A percentile compares a stretch with the other conserved stretches of the same genome.
These are phyloP conservation scores for Podaxis rugospora DNA, from an alignment of 768 basidiomycete genomes.

Conservation along the genomic window DNA sequence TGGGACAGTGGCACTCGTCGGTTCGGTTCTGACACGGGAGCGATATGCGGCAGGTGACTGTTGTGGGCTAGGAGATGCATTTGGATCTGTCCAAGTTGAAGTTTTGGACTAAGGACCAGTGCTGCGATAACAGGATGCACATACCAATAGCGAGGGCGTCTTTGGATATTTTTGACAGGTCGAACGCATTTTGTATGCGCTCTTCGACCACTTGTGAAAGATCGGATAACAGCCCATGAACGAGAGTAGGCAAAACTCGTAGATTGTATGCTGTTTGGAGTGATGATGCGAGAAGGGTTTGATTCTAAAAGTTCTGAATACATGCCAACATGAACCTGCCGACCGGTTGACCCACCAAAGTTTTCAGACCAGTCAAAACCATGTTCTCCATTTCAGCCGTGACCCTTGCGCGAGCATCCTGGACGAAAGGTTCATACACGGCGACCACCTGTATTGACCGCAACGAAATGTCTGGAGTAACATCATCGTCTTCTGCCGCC, in stretches of 20 bases:
- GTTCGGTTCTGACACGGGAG: conserved; percentile 85
- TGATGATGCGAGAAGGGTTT: conserved; percentile 85
- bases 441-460: conserved; percentile 72
- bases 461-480: conserved; percentile 43
- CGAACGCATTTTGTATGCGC: conserved; percentile 80
- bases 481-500: neutral
- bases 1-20: conserved; percentile 81
- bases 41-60: conserved; percentile 62
- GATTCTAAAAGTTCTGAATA: conserved; percentile 53
- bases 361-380: conserved; percentile 75
- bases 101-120: neutral
- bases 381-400: conserved; percentile 88
- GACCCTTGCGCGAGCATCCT: conserved; percentile 64
- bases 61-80: conserved; percentile 17
- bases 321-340: neutral
- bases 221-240: conserved; percentile 73
- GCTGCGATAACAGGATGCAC: conserved; percentile 9
- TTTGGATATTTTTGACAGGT: conserved; percentile 80
- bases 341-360: conserved; percentile 51
- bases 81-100: neutral
- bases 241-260: conserved; percentile 75
- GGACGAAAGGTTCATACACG: conserved; percentile 65
- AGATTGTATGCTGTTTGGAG: conserved; percentile 96
- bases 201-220: conserved; percentile 80
- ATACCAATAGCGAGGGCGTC: conserved; percentile 80